Evolutionary conservation across 2,329 filamentous ascomycete species (phyloP).

Genomic region (Phialophora verrucosa): DNA sequence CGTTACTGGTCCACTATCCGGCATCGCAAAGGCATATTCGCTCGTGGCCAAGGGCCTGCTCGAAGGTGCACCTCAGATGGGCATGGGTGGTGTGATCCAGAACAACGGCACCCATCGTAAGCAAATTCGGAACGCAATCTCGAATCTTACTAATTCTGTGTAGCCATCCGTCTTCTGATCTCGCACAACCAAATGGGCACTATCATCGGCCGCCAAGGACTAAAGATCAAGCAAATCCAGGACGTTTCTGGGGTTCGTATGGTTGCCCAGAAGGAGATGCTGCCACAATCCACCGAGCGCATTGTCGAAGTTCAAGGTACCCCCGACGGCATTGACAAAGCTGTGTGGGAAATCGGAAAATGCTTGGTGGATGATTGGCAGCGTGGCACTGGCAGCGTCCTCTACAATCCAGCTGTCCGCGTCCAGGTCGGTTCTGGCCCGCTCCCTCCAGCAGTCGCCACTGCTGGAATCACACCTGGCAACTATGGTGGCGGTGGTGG

Average conservation of each 20-base stretch:
- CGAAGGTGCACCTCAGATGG: conserved; percentile 91
- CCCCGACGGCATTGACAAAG: conserved; percentile 92
- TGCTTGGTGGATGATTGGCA: conserved; percentile 98
- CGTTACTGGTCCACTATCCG: conserved; percentile 86
- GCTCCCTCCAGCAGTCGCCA: conserved; percentile 56
- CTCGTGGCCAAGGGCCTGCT: conserved; percentile 90
- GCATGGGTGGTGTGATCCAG: conserved; percentile 89
- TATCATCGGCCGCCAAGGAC: conserved; percentile 92
- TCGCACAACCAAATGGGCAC: conserved; percentile 99
- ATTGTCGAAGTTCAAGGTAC: conserved; percentile 97
- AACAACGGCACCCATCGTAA: conserved; percentile 93
- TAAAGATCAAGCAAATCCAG: conserved; percentile 99
- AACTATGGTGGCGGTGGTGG: conserved; percentile 61
- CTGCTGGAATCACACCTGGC: conserved; percentile 46
- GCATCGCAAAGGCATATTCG: conserved; percentile 89
- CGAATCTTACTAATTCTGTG: conserved; percentile 34
- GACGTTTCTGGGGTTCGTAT: conserved; percentile 96
- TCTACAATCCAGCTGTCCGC: conserved; percentile 95
- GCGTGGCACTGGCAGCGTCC: conserved; percentile 91
- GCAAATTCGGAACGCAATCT: conserved; percentile 46
- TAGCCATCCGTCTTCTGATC: conserved; percentile 96
- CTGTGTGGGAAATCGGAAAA: conserved; percentile 98
- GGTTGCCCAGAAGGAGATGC: conserved; percentile 99
- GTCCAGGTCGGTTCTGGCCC: conserved; percentile 70
- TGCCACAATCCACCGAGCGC: conserved; percentile 96